Evolutionary conservation across 2,329 filamentous ascomycete genomes (phyloP).

Genomic region (Phaeosphaeriaceae sp.): DNA sequence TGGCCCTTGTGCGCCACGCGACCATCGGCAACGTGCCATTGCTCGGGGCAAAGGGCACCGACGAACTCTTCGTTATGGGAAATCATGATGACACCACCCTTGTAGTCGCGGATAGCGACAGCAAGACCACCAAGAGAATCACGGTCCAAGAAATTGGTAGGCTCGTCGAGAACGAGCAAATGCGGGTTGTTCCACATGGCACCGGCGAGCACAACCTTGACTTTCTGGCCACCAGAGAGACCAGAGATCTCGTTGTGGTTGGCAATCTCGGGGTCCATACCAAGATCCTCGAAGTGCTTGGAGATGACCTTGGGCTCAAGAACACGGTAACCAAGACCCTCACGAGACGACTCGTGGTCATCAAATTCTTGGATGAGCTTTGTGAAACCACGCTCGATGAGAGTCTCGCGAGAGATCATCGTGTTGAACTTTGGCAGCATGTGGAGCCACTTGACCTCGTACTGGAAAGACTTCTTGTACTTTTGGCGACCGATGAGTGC

Average conservation of each 20-base stretch:
- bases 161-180: constrained; percentile 95
- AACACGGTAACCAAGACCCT: constrained; percentile 94
- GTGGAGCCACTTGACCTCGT: constrained; percentile 93
- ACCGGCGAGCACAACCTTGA: constrained; percentile 96
- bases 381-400: constrained; percentile 83
- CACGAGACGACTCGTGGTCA: constrained; percentile 97
- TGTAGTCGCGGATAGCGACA: constrained; percentile 98
- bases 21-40: constrained; percentile 92
- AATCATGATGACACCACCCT: constrained; percentile 98
- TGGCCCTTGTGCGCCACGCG: constrained; percentile 85
- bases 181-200: constrained; percentile 99
- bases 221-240: constrained; percentile 95
- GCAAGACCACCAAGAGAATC: constrained; percentile 96
- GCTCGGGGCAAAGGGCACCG: constrained; percentile 91
- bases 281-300: constrained; percentile 97
- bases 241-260: constrained; percentile 99
- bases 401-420: constrained; percentile 90
- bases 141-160: constrained; percentile 98
- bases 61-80: constrained; percentile 99
- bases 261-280: constrained; percentile 95
- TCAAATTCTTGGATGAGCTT: constrained; percentile 98
- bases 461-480: constrained; percentile 99
- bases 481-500: constrained; percentile 94
- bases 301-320: constrained; percentile 93
- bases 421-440: constrained; percentile 92